A percentile compares a stretch with the other conserved stretches of the same genome.
These are phyloP conservation scores for Phascolomyces articulosus DNA, from an alignment of 371 early-diverging fungal species.

Conservation along the genomic window DNA sequence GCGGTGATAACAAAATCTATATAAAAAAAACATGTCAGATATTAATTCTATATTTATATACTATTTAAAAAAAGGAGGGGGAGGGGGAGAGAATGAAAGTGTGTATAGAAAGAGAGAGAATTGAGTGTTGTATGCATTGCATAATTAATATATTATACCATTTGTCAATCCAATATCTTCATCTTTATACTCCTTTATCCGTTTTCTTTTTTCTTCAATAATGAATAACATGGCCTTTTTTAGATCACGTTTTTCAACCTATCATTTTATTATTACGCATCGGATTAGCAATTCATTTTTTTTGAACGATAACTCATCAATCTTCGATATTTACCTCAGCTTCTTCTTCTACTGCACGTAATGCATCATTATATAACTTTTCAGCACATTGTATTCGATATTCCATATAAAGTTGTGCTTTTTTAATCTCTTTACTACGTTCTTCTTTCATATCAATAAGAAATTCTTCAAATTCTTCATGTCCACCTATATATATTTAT, in stretches of 20 bases:
- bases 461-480: conserved; percentile 15
- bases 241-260: conserved; percentile 18
- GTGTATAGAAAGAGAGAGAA: background rate
- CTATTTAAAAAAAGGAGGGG: no score
- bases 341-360: conserved; percentile 11
- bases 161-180: conserved; percentile 9
- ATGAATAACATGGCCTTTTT: conserved; percentile 17
- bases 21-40: no score
- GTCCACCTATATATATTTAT: background rate
- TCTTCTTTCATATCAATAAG: conserved; percentile 16
- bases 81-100: no score
- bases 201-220: conserved; percentile 22
- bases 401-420: conserved; percentile 8
- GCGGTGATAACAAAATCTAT: conserved; percentile 9
- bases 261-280: background rate
- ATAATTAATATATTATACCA: conserved; percentile 1
- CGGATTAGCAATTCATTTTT: background rate
- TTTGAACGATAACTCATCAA: background rate
- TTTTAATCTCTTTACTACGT: conserved; percentile 9
- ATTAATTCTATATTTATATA: no score
- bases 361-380: conserved; percentile 11
- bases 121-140: no score
- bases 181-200: conserved; percentile 19
- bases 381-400: conserved; percentile 17
- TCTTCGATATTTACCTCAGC: background rate